phyloP scores from a whole-genome alignment of 106 monocot genomes.

The Phalaenopsis aphrodite region DNA sequence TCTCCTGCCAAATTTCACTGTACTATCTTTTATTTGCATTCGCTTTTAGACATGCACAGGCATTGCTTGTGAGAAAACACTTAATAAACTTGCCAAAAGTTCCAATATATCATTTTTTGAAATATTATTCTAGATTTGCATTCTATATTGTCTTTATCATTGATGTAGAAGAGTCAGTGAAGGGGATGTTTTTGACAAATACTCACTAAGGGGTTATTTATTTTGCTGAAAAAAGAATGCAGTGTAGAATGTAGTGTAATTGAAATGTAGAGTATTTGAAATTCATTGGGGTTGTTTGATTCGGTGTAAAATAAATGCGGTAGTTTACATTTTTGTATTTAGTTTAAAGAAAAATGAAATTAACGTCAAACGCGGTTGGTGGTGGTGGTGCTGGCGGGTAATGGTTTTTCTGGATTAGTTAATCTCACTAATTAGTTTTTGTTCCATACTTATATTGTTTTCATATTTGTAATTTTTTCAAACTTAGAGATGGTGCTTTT shows the following conservation, averaged over 20 bases:
- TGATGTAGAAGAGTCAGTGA: neutral
- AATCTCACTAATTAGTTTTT: neutral
- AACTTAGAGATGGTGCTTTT: neutral
- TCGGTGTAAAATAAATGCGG: too few relatives aligned
- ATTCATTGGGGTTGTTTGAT: too few relatives aligned
- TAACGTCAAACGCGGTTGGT: too few relatives aligned
- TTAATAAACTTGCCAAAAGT: neutral
- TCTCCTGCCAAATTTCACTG: neutral
- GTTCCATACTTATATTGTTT: neutral
- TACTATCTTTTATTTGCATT: neutral
- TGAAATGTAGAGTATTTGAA: too few relatives aligned
- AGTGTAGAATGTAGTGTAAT: too few relatives aligned
- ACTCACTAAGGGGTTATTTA: neutral
- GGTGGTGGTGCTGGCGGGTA: neutral
- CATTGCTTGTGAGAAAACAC: neutral
- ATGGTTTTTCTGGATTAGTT: neutral
- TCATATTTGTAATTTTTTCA: neutral
- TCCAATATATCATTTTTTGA: neutral
- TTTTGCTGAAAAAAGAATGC: neutral
- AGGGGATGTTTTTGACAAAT: neutral
- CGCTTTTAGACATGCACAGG: neutral
- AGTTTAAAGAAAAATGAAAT: too few relatives aligned
- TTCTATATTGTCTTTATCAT: neutral
- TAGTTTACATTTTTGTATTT: too few relatives aligned
- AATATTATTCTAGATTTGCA: neutral